Evolutionary conservation across 2,329 filamentous ascomycete genomes (phyloP), one percentile per base, ranked within the genome.

Genomic region (Atkinsonella hypoxylon): DNA sequence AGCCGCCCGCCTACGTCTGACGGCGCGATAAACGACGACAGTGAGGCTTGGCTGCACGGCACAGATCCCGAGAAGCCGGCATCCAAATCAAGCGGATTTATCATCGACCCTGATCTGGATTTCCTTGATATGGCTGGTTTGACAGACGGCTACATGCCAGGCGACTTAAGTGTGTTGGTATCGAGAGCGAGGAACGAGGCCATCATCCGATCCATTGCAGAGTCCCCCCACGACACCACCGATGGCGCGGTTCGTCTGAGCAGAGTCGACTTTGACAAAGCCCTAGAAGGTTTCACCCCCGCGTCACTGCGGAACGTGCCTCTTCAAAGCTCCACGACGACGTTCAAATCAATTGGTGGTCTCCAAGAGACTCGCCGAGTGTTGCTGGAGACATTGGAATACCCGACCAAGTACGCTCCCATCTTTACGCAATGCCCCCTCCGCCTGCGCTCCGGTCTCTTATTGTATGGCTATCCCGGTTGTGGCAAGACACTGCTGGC

Each of bases 61-160:
- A 76, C 77, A 4, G 83, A 81, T 54, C 74, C 77, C 43, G 66
- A 68, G 13, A 55, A 58, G 5, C 50, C 59, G 1, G 61, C 60
- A 11, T 49, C 60, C 13, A 67, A 64, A 45, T 65, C 70, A 4
- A 77, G 79, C 49, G 85, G 84, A 0, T 93, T 95, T 59, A 68
- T 83, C 1, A 71, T 95, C 6, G 85, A 89, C 52, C 70, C 80
- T 0, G 79, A 85, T 46, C 79, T 98, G 10, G 93, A 98, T 64
- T 87, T 97, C 52, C 79, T 97, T 9, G 91, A 97, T 55, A 77
- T 98, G 51, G 89, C 94, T 17, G 90, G 93, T 1, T 85, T 91
- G 58, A 97, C 91, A 0, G 93, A 98, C 62, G 93, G 93, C 1
- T 98, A 97, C 64, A 96, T 97, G 90, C 91, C 93, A 1, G 93